These are phyloP conservation scores for Nakazawaea ishiwadae DNA, from an alignment of 805 yeast genomes.

Conservation along the genomic window DNA sequence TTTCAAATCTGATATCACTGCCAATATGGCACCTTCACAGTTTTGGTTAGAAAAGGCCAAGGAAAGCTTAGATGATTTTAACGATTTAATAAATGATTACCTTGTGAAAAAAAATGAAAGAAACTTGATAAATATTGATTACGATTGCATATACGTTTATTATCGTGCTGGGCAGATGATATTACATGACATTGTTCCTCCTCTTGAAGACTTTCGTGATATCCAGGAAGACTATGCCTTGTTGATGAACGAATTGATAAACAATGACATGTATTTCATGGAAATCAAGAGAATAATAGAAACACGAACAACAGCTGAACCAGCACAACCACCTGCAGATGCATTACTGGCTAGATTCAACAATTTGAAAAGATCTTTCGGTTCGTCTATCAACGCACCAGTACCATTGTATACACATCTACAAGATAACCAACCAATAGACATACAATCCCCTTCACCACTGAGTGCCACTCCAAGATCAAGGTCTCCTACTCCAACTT, in stretches of 20 bases:
- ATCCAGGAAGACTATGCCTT: background rate
- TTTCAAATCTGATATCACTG: background rate
- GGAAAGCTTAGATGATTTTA: conserved; percentile 8
- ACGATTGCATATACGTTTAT: conserved; percentile 9
- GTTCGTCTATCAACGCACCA: background rate
- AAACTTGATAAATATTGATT: conserved; percentile 3
- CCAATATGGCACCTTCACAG: background rate
- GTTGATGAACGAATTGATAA: conserved; percentile 2
- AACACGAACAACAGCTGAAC: background rate
- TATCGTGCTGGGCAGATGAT: conserved; percentile 3
- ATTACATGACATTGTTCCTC: conserved; percentile 3
- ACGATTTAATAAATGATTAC: conserved; percentile 10
- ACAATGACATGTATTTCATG: conserved; percentile 10
- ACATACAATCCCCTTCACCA: no score
- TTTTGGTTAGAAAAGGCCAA: conserved; percentile 5
- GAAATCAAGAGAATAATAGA: conserved; percentile 7
- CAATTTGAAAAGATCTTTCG: conserved; percentile 10
- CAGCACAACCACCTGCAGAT: conserved; percentile 1
- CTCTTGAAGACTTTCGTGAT: background rate
- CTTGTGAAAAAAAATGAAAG: conserved; percentile 11
- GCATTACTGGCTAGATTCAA: conserved; percentile 9
- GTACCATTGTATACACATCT: background rate
- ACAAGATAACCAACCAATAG: no score
- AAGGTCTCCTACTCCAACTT: conserved; percentile 1
- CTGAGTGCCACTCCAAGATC: conserved; percentile 4